phyloP scores from a whole-genome alignment of 352 stramenopile species.

The Pseudoperonospora humuli region DNA sequence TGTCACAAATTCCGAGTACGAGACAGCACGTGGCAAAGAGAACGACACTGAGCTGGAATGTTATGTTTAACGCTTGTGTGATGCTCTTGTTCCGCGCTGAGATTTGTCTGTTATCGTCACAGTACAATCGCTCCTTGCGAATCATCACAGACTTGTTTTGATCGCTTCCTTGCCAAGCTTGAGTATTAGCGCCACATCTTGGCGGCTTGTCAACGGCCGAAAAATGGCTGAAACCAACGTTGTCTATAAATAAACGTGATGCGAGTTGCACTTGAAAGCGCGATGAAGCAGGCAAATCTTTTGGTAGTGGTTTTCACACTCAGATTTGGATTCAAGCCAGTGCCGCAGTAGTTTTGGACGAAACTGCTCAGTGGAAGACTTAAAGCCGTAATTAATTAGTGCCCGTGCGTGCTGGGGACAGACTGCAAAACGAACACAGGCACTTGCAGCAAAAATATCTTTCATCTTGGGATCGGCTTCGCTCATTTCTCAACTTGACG shows the following conservation, averaged over 20 bases:
- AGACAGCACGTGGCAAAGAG: too few relatives aligned
- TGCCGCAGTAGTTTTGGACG: conserved; percentile 1
- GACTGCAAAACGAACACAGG: conserved; percentile 22
- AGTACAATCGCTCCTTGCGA: too few relatives aligned
- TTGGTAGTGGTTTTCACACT: neutral
- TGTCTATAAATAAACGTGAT: neutral
- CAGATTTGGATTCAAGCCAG: conserved; percentile 11
- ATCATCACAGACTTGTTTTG: too few relatives aligned
- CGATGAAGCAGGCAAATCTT: conserved; percentile 2
- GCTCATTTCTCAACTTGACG: conserved; percentile 41
- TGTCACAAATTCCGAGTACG: too few relatives aligned
- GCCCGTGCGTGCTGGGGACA: neutral
- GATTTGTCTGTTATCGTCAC: too few relatives aligned
- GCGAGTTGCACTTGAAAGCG: neutral
- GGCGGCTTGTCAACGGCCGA: neutral
- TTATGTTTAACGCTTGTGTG: too few relatives aligned
- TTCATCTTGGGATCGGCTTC: conserved; percentile 14
- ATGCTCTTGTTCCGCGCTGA: too few relatives aligned
- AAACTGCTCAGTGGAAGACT: conserved; percentile 17
- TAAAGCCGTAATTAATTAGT: conserved; percentile 2
- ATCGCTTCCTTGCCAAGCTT: too few relatives aligned
- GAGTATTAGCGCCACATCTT: neutral
- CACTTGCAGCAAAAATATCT: conserved; percentile 26
- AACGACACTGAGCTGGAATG: too few relatives aligned
- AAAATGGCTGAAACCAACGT: neutral